Base-by-base conservation (phyloP, 129 eudicot species). In the Apium graveolens region DNA sequence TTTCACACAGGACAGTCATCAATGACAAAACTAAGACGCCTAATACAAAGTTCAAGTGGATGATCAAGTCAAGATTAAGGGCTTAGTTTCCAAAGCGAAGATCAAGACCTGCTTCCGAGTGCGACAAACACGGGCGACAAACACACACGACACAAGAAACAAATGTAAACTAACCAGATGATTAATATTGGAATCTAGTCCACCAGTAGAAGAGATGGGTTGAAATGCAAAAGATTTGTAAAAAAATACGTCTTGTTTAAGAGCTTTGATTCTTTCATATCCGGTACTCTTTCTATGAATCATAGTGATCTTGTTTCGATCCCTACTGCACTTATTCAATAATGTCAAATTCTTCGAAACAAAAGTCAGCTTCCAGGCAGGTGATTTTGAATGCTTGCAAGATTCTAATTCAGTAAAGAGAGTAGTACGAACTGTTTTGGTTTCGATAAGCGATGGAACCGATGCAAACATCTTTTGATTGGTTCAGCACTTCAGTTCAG, bases 131-230 rank as follows among this genome's bases (percentile, higher is more conserved):
- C 45, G 16, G 68, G n/a, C n/a, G n/a, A 60, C 32, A 62, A 24
- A 60, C 69, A 62, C 35, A 62, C 17, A 21, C 11, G 21, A 62
- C 17, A 21, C 11, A 53, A 21, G 31, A 24, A 35, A 51, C 43
- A 20, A 49, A 62, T 72, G 46, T 53, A 11, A 18, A 83, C 91
- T 10, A 63, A 92, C 97, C 97, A 84, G 55, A 32, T 53, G 75
- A 85, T 92, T 92, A 44, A 92, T 82, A 65, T 77, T 81, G 51
- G 85, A 69, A 44, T 91, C 85, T 10, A 91, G 76, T 60, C 89
- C 85, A 75, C 80, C 80, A 82, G 70, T 76, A 57, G 45, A 77
- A 72, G 29, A 84, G 77, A 43, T 75, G 37, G 85, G 73, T 26
- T 62, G 20, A 55, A 65, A 77, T 75, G 60, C 85, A 17, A 78